phyloP scores from a whole-genome alignment of 2,329 filamentous ascomycete species.

The Calonectria ilicicola region DNA sequence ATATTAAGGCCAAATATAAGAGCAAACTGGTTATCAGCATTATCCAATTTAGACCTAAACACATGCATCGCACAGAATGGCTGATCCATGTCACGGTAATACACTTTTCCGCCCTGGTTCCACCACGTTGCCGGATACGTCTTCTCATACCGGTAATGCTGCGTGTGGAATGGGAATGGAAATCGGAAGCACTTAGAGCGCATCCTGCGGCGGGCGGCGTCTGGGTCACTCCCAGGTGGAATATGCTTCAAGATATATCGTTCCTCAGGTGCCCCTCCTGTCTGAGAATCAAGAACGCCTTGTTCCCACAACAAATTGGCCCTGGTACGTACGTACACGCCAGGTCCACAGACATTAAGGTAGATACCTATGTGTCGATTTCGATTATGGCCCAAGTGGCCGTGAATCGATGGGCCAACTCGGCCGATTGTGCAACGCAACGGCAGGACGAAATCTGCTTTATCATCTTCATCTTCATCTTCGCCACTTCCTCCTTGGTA shows the following conservation, averaged over 20 bases:
- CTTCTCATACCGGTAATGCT: background rate
- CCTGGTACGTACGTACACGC: background rate
- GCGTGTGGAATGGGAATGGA: background rate
- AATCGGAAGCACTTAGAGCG: background rate
- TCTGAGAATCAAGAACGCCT: background rate
- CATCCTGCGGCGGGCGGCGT: background rate
- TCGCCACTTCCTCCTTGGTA: background rate
- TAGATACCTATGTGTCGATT: background rate
- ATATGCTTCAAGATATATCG: background rate
- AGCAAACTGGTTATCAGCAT: background rate
- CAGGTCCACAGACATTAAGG: background rate
- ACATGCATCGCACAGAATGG: background rate
- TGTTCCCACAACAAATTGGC: background rate
- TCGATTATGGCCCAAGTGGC: background rate
- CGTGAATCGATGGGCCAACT: background rate
- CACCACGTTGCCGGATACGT: no score
- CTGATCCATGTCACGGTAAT: background rate
- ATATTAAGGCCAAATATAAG: background rate
- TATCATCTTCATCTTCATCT: background rate
- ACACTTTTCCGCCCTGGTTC: background rate
- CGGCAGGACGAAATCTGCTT: background rate
- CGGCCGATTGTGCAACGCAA: background rate
- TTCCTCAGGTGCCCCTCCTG: background rate
- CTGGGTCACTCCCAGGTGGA: background rate
- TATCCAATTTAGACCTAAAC: background rate